Percentiles rank a stretch among this genome's conserved stretches.
phyloP scores from a whole-genome alignment of 768 basidiomycete species.

The Collybiopsis confluens region DNA sequence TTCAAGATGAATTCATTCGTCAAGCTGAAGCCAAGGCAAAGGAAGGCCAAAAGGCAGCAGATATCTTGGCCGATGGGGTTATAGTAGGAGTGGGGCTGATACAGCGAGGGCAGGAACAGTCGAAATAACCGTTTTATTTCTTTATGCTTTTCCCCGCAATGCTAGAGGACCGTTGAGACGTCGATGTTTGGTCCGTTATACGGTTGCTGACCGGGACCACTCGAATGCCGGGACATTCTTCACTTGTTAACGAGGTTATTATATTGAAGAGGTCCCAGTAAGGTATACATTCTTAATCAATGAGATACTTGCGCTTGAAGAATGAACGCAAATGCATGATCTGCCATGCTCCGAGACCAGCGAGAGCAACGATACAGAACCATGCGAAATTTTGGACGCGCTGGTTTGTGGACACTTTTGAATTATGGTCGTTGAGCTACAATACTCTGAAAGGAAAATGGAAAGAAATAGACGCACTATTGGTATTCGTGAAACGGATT shows the following conservation, averaged over 20 bases:
- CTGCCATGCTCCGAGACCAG: conserved; percentile 88
- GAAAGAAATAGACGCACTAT: conserved; percentile 52
- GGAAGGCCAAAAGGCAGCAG: conserved; percentile 68
- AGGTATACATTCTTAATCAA: conserved; percentile 47
- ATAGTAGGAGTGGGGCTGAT: conserved; percentile 77
- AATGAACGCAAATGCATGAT: conserved; percentile 90
- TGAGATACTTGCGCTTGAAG: conserved; percentile 95
- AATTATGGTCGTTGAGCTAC: conserved; percentile 2
- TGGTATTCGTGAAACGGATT: conserved; percentile 82
- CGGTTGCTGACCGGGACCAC: no score
- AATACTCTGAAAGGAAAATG: background rate
- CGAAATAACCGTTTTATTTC: conserved; percentile 6
- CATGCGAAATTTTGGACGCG: conserved; percentile 93
- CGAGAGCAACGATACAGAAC: conserved; percentile 76
- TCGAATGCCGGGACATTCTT: no score
- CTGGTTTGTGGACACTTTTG: conserved; percentile 85
- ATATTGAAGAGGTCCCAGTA: no score
- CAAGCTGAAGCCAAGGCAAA: conserved; percentile 61
- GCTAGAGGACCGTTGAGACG: no score
- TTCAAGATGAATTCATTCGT: conserved; percentile 69
- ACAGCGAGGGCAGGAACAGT: conserved; percentile 35
- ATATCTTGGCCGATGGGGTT: conserved; percentile 68
- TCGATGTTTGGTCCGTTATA: no score
- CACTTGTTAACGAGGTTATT: no score
- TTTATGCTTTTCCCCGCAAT: background rate